These are phyloP conservation scores for Clarireedia homoeocarpa DNA, from an alignment of 2,329 filamentous ascomycete species.

Conservation along the genomic window DNA sequence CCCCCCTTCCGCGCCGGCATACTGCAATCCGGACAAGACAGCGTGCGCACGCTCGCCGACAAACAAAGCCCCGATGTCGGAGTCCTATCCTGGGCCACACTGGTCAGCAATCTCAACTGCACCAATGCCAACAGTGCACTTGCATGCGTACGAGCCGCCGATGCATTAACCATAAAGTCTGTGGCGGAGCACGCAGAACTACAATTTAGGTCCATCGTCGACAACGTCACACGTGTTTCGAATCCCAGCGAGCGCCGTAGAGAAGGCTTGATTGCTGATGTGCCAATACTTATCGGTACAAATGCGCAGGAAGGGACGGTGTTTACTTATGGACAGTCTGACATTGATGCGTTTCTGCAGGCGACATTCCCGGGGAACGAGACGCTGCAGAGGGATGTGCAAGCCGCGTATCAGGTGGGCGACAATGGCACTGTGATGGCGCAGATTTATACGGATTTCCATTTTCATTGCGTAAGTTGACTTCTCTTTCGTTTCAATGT, in stretches of 20 bases:
- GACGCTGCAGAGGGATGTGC: background rate
- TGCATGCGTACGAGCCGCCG: background rate
- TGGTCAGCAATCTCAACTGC: background rate
- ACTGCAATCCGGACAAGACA: conserved; percentile 58
- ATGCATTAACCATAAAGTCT: background rate
- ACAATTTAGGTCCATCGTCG: background rate
- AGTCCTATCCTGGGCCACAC: background rate
- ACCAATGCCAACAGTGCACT: background rate
- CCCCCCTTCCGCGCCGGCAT: conserved; percentile 68
- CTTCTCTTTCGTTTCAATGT: background rate
- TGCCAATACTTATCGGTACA: conserved; percentile 2
- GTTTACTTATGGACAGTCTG: background rate
- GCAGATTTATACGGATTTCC: background rate
- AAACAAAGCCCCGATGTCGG: background rate
- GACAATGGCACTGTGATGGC: background rate
- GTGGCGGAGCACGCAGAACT: background rate
- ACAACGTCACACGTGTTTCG: background rate
- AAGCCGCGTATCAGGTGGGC: background rate
- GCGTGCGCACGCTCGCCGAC: background rate
- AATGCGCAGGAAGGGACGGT: conserved; percentile 3
- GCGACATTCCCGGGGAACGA: background rate
- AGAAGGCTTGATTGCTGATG: background rate
- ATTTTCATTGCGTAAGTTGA: conserved; percentile 5
- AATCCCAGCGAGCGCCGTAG: background rate
- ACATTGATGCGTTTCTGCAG: background rate